Percentiles rank a stretch among this genome's conserved stretches.
Conservation (phyloP, 1,284 basidiomycete genomes). For the Boletellus deceptivus region DNA sequence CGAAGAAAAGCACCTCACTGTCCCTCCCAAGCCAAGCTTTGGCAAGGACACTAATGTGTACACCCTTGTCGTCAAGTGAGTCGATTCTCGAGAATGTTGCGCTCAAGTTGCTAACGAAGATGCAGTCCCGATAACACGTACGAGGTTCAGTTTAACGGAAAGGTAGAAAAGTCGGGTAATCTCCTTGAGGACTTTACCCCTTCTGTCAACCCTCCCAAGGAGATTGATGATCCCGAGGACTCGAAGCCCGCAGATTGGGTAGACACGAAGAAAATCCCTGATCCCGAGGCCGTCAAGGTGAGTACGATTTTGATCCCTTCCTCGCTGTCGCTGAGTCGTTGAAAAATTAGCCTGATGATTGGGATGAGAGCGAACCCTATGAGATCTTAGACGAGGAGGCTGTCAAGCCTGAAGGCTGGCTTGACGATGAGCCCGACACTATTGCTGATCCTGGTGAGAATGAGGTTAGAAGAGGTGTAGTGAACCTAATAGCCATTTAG, state of each 20-base stretch:
- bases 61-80: constrained; percentile 87
- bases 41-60: constrained; percentile 90
- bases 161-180: constrained; percentile 75
- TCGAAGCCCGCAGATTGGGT: constrained; percentile 94
- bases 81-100: constrained; percentile 16
- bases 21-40: constrained; percentile 82
- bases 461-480: background rate
- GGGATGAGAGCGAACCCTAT: constrained; percentile 94
- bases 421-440: constrained; percentile 80
- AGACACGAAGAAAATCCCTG: constrained; percentile 82
- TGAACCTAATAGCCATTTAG: constrained; percentile 35
- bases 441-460: constrained; percentile 83
- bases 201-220: constrained; percentile 88
- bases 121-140: constrained; percentile 91
- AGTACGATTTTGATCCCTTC: constrained; percentile 7
- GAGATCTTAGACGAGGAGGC: constrained; percentile 89
- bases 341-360: constrained; percentile 74
- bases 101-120: background rate
- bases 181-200: constrained; percentile 95
- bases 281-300: constrained; percentile 83
- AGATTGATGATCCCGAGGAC: constrained; percentile 94
- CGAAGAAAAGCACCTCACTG: constrained; percentile 95
- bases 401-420: constrained; percentile 92
- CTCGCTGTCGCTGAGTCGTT: background rate
- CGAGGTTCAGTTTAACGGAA: constrained; percentile 90